phyloP scores from a whole-genome alignment of 1,284 basidiomycete species.

The Rhodotorula glutinis region DNA sequence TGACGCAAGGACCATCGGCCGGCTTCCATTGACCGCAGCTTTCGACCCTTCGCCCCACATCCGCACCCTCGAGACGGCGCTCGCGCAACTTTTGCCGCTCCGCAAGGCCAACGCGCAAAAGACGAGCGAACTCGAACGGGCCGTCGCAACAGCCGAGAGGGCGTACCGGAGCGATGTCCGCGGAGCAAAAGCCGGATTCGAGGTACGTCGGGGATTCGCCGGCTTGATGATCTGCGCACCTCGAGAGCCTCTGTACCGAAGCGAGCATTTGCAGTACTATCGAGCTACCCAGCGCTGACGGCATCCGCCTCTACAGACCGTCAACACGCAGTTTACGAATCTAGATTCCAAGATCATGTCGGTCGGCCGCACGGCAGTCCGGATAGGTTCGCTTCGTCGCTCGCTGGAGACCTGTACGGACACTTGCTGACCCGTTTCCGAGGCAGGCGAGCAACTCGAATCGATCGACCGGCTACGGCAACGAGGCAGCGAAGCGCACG shows the following conservation, averaged over 20 bases:
- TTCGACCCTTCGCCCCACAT: constrained; percentile 94
- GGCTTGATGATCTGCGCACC: background rate
- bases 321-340: constrained; percentile 43
- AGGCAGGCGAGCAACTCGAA: constrained; percentile 87
- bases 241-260: background rate
- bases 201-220: constrained; percentile 55
- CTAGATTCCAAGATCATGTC: constrained; percentile 79
- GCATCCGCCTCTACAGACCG: constrained; percentile 29
- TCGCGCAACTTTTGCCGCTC: constrained; percentile 79
- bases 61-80: constrained; percentile 80
- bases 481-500: constrained; percentile 87
- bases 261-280: rapidly evolving
- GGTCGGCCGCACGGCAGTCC: constrained; percentile 88
- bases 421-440: rapidly evolving
- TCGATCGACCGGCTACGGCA: constrained; percentile 88
- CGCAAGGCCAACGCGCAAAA: constrained; percentile 82
- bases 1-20: no score
- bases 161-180: constrained; percentile 92
- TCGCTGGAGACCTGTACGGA: background rate
- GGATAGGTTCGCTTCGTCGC: constrained; percentile 65
- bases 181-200: constrained; percentile 88
- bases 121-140: constrained; percentile 87
- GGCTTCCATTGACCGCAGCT: constrained; percentile 55
- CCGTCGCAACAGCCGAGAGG: constrained; percentile 81
- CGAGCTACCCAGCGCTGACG: no score